Evolutionary conservation across 257 asterid species (phyloP).

Genomic region (Cordia subcordata): DNA sequence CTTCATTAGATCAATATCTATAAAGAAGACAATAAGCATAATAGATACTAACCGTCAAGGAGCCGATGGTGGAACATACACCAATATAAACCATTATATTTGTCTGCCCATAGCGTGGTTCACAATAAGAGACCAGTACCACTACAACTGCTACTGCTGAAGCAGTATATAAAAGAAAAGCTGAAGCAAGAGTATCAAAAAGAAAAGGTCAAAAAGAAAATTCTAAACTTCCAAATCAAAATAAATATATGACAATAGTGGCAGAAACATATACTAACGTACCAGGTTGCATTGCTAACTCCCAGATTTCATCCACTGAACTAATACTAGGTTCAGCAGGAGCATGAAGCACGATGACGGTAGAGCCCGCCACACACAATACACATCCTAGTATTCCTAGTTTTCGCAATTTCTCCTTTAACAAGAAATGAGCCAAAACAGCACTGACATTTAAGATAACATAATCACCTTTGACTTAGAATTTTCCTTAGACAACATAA

Average conservation of each 20-base stretch:
- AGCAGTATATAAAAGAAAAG: conserved; percentile 65
- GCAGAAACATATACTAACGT: no score
- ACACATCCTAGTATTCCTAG: conserved; percentile 80
- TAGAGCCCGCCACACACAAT: conserved; percentile 76
- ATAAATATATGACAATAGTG: no score
- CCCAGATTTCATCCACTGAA: conserved; percentile 94
- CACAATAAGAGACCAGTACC: conserved; percentile 66
- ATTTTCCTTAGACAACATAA: no score
- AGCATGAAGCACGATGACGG: conserved; percentile 83
- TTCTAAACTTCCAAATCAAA: background rate
- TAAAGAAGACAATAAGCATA: background rate
- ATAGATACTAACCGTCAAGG: conserved; percentile 59
- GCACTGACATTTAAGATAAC: conserved; percentile 45
- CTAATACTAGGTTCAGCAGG: conserved; percentile 73
- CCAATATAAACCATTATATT: conserved; percentile 75
- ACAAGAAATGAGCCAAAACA: conserved; percentile 73
- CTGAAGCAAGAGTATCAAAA: conserved; percentile 26
- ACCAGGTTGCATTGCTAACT: conserved; percentile 78
- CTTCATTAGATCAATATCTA: background rate
- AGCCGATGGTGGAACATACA: conserved; percentile 73
- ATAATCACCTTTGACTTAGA: background rate
- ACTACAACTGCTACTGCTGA: conserved; percentile 58
- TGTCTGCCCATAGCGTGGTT: conserved; percentile 76
- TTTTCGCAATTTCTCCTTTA: conserved; percentile 63
- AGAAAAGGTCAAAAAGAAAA: conserved; percentile 6